Base-by-base conservation (phyloP, 2,329 filamentous ascomycete genomes). In the Blastomyces gilchristii region DNA sequence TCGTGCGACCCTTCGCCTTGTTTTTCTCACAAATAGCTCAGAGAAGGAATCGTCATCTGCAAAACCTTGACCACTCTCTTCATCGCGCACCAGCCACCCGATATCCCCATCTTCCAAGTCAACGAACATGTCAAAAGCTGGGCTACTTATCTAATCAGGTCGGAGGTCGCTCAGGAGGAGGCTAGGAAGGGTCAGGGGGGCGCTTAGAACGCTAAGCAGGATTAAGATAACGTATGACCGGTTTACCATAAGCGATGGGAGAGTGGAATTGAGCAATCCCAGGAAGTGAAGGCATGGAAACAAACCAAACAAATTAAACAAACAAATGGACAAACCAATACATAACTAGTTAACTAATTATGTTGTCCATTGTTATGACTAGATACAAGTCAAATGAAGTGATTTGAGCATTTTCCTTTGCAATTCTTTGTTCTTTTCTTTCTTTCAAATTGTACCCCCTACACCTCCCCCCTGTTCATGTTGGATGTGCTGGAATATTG, bases 11-110 rank as follows among this genome's bases (percentile, higher is more conserved):
- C 25, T 8, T 31, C 16, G 2, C 22, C 11, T 22, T 28, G n/a
- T 12, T 25, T 50, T 25, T 28, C 49, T 28, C 41, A 37, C 43
- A 31, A 68, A 67, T 66, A 90, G 87, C 91, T 89, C 70, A 90
- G 87, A 75, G 85, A 87, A 74, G 94, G 94, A 68, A 79, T 96
- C 71, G 82, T 88, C 73, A 85, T 94, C 71, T 87, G 87, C 78
- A 96, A 95, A 83, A 95, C 93, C 71, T 87, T 83, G 72, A 88
- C 95, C 79, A 90, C 91, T 69, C 87, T 97, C 75, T 85, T 99
- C 74, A 79, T 99, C 75, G 89, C 86, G 69, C 91, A 96, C 81
- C 91, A 97, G 82, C 82, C 82, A 69, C 34, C 57, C 25, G 28
- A 47, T 22, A 14, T 34, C 22, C 16, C n/a, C 22, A 49, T 41